Evolutionary conservation across 1,139 yeast species (phyloP).

Genomic region (Hyphopichia burtonii): DNA sequence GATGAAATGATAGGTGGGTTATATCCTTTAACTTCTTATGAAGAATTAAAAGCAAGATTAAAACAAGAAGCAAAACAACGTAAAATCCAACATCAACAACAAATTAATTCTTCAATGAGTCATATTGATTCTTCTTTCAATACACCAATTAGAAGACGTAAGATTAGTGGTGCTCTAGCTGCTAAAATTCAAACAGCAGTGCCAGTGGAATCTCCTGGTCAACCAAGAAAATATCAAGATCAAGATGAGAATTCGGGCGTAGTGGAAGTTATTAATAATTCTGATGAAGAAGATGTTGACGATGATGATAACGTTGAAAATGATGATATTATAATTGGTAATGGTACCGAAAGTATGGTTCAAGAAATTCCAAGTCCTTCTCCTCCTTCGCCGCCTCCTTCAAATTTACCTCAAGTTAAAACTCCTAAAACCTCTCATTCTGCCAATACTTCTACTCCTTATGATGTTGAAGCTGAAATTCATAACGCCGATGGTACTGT

Average conservation of each 20-base stretch:
- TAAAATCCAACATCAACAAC: constrained; percentile 33
- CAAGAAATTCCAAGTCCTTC: constrained; percentile 25
- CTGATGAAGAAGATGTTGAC: constrained; percentile 43
- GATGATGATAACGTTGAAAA: constrained; percentile 16
- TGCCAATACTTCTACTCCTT: constrained; percentile 1
- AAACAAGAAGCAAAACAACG: constrained; percentile 46
- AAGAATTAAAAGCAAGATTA: constrained; percentile 49
- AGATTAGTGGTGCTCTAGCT: constrained; percentile 67
- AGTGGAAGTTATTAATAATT: constrained; percentile 34
- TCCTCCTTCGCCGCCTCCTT: constrained; percentile 3
- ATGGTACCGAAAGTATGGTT: constrained; percentile 18
- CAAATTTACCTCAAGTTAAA: not conserved
- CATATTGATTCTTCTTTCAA: constrained; percentile 49
- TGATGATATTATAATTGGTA: constrained; percentile 4
- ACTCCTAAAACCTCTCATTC: not conserved
- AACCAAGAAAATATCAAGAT: constrained; percentile 72
- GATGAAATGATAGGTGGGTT: constrained; percentile 77
- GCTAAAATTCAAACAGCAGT: constrained; percentile 72
- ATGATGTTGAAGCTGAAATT: constrained; percentile 12
- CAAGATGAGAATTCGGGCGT: constrained; percentile 26
- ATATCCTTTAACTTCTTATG: constrained; percentile 65
- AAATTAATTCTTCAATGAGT: constrained; percentile 27
- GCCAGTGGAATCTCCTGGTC: constrained; percentile 94
- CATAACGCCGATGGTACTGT: constrained; percentile 5
- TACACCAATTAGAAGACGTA: constrained; percentile 74